Evolutionary conservation across 768 basidiomycete species (phyloP).

Genomic region (Suillus lakei): DNA sequence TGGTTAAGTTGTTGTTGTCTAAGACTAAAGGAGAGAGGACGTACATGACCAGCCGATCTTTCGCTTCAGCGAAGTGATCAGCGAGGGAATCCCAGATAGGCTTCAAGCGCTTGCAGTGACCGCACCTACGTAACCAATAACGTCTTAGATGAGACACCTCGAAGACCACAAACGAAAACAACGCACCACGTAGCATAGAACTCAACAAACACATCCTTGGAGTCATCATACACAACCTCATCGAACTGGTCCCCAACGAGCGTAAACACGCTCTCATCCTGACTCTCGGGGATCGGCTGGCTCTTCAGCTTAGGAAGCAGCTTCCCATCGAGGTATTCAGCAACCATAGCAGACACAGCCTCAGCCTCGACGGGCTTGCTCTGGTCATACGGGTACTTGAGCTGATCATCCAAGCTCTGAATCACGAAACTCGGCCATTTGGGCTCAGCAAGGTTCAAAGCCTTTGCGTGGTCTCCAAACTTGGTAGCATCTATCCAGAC

Average conservation of each 20-base stretch:
- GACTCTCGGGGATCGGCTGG: constrained; percentile 80
- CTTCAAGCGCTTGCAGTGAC: constrained; percentile 96
- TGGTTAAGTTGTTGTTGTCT: constrained; percentile 15
- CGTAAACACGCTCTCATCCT: constrained; percentile 81
- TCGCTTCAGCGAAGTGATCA: constrained; percentile 77
- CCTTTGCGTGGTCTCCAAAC: constrained; percentile 95
- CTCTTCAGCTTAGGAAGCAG: constrained; percentile 88
- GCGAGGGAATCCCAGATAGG: constrained; percentile 93
- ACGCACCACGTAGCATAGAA: constrained; percentile 96
- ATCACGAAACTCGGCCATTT: constrained; percentile 96
- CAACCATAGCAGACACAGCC: constrained; percentile 61
- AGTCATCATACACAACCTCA: constrained; percentile 80
- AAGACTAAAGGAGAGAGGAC: constrained; percentile 21
- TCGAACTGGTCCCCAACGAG: constrained; percentile 93
- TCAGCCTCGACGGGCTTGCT: constrained; percentile 60
- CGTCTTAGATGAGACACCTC: neutral
- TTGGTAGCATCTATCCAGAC: constrained; percentile 98
- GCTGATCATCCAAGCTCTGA: constrained; percentile 81
- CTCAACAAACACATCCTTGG: constrained; percentile 95
- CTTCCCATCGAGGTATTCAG: constrained; percentile 70
- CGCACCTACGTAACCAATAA: constrained; percentile 82
- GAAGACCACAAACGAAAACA: constrained; percentile 15
- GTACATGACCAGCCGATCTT: constrained; percentile 81
- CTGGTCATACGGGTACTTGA: constrained; percentile 90
- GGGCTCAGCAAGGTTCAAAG: constrained; percentile 82